Percentiles rank a stretch among this genome's conserved stretches.
These are phyloP conservation scores for Gossypium davidsonii DNA, from an alignment of 441 rosid species.

Conservation along the genomic window DNA sequence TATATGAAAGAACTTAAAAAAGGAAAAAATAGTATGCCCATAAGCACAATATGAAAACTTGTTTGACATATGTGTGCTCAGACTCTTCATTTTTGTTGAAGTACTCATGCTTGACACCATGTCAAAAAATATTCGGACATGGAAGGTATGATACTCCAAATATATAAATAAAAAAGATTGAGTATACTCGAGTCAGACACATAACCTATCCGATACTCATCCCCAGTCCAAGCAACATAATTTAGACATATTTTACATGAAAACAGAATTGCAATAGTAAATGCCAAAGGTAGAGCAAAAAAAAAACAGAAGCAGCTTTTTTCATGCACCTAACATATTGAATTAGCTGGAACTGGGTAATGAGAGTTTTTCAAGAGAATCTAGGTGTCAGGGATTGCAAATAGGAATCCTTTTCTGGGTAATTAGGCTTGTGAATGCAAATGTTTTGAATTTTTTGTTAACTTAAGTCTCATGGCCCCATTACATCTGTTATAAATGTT, in stretches of 20 bases:
- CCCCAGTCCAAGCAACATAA: not conserved
- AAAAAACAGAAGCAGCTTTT: not conserved
- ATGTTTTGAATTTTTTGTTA: not conserved
- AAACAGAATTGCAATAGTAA: not conserved
- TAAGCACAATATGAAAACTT: no score
- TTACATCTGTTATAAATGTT: constrained; percentile 4
- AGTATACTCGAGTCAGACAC: not conserved
- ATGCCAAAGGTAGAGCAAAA: not conserved
- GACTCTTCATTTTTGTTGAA: not conserved
- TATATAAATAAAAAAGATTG: no score
- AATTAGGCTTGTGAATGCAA: not conserved
- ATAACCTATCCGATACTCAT: not conserved
- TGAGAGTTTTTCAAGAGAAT: not conserved
- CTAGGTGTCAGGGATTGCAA: not conserved
- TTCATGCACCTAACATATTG: not conserved
- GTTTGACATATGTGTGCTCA: not conserved
- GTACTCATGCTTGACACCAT: not conserved
- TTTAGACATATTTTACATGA: no score
- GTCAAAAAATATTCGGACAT: no score
- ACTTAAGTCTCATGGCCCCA: not conserved
- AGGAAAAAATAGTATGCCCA: no score
- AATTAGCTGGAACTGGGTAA: not conserved
- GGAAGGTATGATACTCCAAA: no score
- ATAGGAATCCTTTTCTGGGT: not conserved
- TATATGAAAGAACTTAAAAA: no score